Conservation (phyloP, 2,329 filamentous ascomycete genomes). For the Dactylonectria estremocensis region DNA sequence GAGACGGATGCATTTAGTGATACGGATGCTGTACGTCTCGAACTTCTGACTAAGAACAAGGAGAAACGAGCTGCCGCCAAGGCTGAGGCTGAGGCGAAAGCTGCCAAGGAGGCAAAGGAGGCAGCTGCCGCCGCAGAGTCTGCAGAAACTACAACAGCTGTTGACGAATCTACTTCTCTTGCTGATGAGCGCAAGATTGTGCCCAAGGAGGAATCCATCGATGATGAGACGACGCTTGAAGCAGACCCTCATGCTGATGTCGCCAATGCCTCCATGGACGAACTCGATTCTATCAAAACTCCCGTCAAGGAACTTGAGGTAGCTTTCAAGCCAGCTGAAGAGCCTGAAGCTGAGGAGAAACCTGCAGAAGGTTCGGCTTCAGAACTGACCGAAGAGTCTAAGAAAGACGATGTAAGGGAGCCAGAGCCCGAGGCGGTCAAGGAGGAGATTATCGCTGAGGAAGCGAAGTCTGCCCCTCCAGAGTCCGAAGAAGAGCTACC, state of each 20-base stretch:
- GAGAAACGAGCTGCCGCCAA: slow-evolving; percentile 34
- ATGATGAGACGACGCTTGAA: not conserved
- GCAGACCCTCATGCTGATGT: not conserved
- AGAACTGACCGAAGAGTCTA: slow-evolving; percentile 9
- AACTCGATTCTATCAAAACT: not conserved
- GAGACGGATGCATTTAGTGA: slow-evolving; percentile 49
- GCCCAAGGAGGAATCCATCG: slow-evolving; percentile 1
- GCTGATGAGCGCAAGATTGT: not conserved
- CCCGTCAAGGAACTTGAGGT: slow-evolving; percentile 3
- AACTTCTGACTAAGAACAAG: slow-evolving; percentile 41
- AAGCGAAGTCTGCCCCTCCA: slow-evolving; percentile 1
- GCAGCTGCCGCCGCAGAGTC: not conserved
- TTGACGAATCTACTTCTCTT: not conserved
- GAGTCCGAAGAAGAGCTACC: slow-evolving; percentile 13
- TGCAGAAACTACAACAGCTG: not conserved
- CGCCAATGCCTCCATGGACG: not conserved
- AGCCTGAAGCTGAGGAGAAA: slow-evolving; percentile 6
- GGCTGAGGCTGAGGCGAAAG: slow-evolving; percentile 11
- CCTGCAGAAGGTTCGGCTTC: not conserved
- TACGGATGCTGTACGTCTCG: slow-evolving; percentile 50
- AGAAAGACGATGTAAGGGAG: slow-evolving; percentile 11
- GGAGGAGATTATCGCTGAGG: slow-evolving; percentile 6
- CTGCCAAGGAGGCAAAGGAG: not conserved
- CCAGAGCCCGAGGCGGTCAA: slow-evolving; percentile 4
- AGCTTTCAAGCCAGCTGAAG: not conserved